Evolutionary conservation across 768 basidiomycete genomes (phyloP), one percentile per base, ranked within the genome.

Genomic region (Kockovaella imperatae): DNA sequence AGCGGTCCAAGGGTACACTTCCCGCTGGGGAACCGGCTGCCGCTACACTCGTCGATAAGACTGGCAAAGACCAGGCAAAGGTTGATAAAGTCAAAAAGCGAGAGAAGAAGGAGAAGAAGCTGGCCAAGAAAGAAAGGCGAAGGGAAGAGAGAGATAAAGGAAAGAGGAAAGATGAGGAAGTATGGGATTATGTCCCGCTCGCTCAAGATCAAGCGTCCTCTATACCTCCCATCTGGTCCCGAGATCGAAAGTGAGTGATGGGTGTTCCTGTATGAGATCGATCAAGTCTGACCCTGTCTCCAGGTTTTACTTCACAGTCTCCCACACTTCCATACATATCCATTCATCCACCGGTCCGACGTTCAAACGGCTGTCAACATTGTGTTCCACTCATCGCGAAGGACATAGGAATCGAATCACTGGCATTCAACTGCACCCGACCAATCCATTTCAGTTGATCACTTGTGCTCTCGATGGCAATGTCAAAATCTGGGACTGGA

Each of bases 401-500:
- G 73, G 55, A 10, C 75, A 76, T 49, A 71, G 76, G 4, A 77
- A 78, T 58, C 62, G 75, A 20, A 79, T 97, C 56, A 87, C 89
- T 10, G 79, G 82, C 32, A 79, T 83, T 32, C 73, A 82, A 32
- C 72, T 97, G 47, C 84, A 81, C 66, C 89, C 95, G 13, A 77
- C 82, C 53, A 97, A 95, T 71, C 76, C 81, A 21, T 86, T 88
- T 55, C 95, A 97, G 69, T 72, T 99, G 54, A 80, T 96, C 55
- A 88, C 88, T 10, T 83, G 81, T 40, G 86, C 87, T 6, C 61
- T 82, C 50, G 84, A 89, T 57, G 93, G 90, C n/a, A 77, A 77
- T 29, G 72, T 97, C 53, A 80, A 86, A 67, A 73, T 95, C 21
- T 99, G 95, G 95, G 89, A 97, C 72, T 91, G 85, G 69, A 73